These are phyloP conservation scores for Mycotypha africana DNA, from an alignment of 371 early-diverging fungal genomes.

Conservation along the genomic window DNA sequence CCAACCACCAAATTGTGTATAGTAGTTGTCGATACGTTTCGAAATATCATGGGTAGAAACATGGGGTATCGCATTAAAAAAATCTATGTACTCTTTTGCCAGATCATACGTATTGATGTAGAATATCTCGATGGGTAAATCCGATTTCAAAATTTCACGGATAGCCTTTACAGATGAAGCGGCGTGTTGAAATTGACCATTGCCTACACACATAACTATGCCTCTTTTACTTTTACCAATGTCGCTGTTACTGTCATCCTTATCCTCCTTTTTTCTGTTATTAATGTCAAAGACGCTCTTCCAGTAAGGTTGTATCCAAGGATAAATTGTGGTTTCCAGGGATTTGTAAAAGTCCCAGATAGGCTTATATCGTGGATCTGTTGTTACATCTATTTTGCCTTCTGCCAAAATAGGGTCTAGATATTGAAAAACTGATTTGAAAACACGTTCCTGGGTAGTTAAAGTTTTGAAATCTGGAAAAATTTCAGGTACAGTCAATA, in stretches of 20 bases:
- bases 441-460: constrained; percentile 20
- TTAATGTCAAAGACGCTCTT: constrained; percentile 27
- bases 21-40: constrained; percentile 37
- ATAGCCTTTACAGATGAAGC: constrained; percentile 49
- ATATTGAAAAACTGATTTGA: constrained; percentile 26
- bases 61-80: constrained; percentile 31
- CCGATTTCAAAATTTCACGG: constrained; percentile 47
- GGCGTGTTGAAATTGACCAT: constrained; percentile 56
- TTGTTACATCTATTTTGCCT: constrained; percentile 10
- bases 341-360: constrained; percentile 18
- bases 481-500: constrained; percentile 19
- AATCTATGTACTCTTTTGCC: constrained; percentile 23
- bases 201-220: constrained; percentile 66
- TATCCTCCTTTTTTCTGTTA: no score
- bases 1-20: constrained; percentile 54
- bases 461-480: constrained; percentile 20
- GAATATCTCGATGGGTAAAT: constrained; percentile 69
- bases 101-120: constrained; percentile 58
- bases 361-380: constrained; percentile 10
- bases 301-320: constrained; percentile 25
- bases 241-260: constrained; percentile 1
- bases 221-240: no score
- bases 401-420: constrained; percentile 24
- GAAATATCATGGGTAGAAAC: constrained; percentile 48
- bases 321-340: constrained; percentile 18